A percentile compares a stretch with the other conserved stretches of the same genome.
These are phyloP conservation scores for Stipa capillata DNA, from an alignment of 176 grass and related monocot genomes.

Conservation along the genomic window DNA sequence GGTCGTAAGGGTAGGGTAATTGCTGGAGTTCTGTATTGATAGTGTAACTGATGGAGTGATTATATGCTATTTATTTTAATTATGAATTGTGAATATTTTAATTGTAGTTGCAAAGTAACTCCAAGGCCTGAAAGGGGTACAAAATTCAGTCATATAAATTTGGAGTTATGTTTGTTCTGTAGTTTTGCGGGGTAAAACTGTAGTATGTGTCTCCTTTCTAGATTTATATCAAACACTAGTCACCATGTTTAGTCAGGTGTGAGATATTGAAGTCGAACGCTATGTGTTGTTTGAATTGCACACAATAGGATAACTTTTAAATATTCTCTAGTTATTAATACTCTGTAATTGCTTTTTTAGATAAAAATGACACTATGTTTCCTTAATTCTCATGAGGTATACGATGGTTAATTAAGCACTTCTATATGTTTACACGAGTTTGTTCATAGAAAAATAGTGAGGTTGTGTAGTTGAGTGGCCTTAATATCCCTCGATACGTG, in stretches of 20 bases:
- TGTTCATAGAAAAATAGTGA: background rate
- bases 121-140: background rate
- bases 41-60: background rate
- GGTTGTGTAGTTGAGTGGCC: background rate
- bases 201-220: no score
- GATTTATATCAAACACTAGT: no score
- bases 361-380: background rate
- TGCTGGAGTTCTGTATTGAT: background rate
- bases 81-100: no score
- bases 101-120: background rate
- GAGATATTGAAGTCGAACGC: background rate
- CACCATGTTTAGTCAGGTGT: no score
- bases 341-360: background rate
- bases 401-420: background rate
- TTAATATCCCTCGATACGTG: background rate
- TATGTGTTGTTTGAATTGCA: background rate
- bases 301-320: background rate
- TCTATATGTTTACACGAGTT: background rate
- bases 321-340: background rate
- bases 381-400: background rate
- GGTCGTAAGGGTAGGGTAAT: background rate
- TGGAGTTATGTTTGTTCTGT: background rate
- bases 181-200: background rate
- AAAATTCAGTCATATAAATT: background rate
- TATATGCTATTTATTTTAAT: no score